phyloP scores from a whole-genome alignment of 1,139 yeast species.

The Sugiyamaella xylanicola region DNA sequence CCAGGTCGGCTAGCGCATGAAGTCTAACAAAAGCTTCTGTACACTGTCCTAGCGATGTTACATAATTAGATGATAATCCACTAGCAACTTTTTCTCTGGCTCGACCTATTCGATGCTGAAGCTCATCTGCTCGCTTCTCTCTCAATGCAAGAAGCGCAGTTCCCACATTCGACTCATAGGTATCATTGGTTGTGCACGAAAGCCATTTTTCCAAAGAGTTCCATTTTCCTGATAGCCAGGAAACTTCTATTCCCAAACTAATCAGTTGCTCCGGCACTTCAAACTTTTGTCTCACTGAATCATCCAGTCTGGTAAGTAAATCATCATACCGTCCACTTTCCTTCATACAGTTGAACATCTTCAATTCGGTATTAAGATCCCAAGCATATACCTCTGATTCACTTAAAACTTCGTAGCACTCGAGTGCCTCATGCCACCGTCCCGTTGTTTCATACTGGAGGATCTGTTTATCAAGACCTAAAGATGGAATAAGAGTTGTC shows the following conservation, averaged over 20 bases:
- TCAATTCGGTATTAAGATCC: conserved; percentile 43
- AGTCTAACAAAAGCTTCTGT: conserved; percentile 60
- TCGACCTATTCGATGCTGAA: conserved; percentile 49
- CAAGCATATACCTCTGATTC: conserved; percentile 38
- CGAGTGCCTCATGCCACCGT: conserved; percentile 85
- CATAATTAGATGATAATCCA: conserved; percentile 60
- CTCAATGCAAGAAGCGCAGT: conserved; percentile 55
- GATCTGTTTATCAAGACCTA: conserved; percentile 69
- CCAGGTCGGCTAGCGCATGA: conserved; percentile 72
- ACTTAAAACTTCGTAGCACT: conserved; percentile 74
- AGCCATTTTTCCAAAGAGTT: conserved; percentile 61
- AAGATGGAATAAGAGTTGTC: conserved; percentile 69
- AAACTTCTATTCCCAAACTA: conserved; percentile 70
- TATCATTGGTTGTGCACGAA: conserved; percentile 30
- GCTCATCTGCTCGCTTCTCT: conserved; percentile 40
- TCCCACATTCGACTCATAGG: conserved; percentile 69
- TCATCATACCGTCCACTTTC: conserved; percentile 62
- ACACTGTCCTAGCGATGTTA: conserved; percentile 65
- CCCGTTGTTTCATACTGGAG: conserved; percentile 82
- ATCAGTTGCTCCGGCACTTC: conserved; percentile 38
- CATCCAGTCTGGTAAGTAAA: conserved; percentile 40
- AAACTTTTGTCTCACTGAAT: conserved; percentile 7
- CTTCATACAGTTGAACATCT: conserved; percentile 55
- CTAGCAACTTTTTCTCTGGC: conserved; percentile 62
- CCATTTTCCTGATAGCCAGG: conserved; percentile 65